Percentiles rank a stretch among this genome's conserved stretches.
Conservation (phyloP, 176 grass and related monocot genomes). For the Echinochloa phyllopogon region DNA sequence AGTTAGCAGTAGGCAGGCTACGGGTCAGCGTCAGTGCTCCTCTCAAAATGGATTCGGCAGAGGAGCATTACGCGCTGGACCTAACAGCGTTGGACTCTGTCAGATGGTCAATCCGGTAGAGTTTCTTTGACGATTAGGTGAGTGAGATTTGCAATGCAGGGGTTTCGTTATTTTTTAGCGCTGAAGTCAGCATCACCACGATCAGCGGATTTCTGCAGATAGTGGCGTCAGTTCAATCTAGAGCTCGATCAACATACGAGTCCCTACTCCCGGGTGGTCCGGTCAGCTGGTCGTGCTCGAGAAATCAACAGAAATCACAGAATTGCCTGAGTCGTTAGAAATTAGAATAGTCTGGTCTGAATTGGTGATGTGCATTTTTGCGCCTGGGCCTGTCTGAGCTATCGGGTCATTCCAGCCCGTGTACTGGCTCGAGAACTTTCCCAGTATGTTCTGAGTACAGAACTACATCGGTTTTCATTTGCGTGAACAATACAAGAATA, state of each 20-base stretch:
- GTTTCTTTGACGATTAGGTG: slow-evolving; percentile 1
- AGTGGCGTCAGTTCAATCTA: slow-evolving; percentile 4
- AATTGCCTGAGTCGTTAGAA: no score
- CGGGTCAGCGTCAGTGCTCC: background rate
- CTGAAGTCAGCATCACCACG: background rate
- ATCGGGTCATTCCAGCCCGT: background rate
- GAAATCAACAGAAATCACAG: no score
- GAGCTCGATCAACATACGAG: background rate
- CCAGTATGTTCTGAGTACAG: background rate
- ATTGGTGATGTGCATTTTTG: no score
- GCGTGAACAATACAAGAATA: background rate
- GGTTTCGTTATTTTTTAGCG: background rate
- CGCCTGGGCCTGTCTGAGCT: background rate
- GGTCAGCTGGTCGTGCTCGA: background rate
- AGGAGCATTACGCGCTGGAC: slow-evolving; percentile 22
- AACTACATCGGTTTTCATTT: background rate
- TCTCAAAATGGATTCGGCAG: slow-evolving; percentile 47
- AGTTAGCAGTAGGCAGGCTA: background rate
- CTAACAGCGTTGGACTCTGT: slow-evolving; percentile 21
- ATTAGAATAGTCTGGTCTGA: no score
- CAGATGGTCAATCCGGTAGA: slow-evolving; percentile 27
- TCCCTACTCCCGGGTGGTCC: background rate
- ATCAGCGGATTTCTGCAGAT: background rate
- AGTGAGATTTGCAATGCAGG: background rate
- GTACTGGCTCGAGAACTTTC: background rate